These are phyloP conservation scores for Vaccinium vitisidaea DNA, from an alignment of 148 eudicot genomes.

Conservation along the genomic window DNA sequence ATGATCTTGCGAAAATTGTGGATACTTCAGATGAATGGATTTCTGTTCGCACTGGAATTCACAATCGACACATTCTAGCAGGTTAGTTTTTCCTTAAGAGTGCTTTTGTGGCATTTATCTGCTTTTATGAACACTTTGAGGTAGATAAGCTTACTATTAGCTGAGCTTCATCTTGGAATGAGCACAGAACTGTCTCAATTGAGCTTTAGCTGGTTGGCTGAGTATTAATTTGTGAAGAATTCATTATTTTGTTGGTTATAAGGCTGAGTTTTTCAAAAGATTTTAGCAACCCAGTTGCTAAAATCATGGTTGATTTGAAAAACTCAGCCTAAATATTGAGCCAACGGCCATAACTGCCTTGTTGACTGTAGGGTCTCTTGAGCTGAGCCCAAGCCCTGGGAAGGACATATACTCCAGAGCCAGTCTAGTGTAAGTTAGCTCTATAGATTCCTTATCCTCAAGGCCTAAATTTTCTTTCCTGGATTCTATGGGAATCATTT, in stretches of 20 bases:
- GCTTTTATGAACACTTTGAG: neutral
- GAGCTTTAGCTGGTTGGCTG: neutral
- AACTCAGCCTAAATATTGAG: neutral
- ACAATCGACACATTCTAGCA: conserved; percentile 65
- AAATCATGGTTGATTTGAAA: no score
- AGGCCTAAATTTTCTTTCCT: neutral
- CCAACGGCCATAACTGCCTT: neutral
- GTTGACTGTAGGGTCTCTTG: neutral
- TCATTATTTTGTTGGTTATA: neutral
- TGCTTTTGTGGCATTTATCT: neutral
- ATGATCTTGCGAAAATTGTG: conserved; percentile 72
- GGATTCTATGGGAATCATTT: neutral
- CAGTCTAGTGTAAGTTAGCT: neutral
- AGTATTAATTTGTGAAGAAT: neutral
- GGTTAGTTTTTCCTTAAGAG: conserved; percentile 37
- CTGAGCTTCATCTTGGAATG: neutral
- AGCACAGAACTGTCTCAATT: neutral
- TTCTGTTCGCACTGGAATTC: conserved; percentile 80
- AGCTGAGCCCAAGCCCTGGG: neutral
- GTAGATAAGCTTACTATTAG: conserved; percentile 3
- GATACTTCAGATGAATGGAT: conserved; percentile 98
- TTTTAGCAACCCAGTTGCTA: no score
- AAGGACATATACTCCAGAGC: neutral
- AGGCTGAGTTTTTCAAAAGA: no score
- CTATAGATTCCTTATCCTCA: neutral